Evolutionary conservation across 1,284 basidiomycete genomes (phyloP).

Genomic region (Omphalotus olearius): DNA sequence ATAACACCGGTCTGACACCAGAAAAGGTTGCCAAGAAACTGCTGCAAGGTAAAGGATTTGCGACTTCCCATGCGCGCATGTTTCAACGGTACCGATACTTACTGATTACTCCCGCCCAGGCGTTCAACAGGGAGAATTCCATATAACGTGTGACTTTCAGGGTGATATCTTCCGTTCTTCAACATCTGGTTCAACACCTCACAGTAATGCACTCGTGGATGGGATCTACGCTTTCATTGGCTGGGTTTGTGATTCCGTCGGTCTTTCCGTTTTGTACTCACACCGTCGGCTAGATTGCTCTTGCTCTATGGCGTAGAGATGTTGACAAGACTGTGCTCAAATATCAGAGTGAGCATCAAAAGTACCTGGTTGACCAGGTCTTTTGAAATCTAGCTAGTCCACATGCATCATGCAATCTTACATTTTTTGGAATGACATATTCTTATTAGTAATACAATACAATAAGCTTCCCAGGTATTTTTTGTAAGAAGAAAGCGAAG

Average conservation of each 20-base stretch:
- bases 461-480: background rate
- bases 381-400: background rate
- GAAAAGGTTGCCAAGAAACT: constrained; percentile 47
- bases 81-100: background rate
- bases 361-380: constrained; percentile 25
- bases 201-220: constrained; percentile 59
- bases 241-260: constrained; percentile 7
- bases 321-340: constrained; percentile 29
- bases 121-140: constrained; percentile 65
- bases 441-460: too few relatives aligned
- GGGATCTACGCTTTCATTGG: constrained; percentile 11
- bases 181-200: constrained; percentile 66
- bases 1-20: constrained; percentile 47
- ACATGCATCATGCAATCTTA: background rate
- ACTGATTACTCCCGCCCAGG: constrained; percentile 2
- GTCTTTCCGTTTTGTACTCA: constrained; percentile 1
- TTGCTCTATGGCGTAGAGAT: constrained; percentile 30
- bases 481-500: constrained; percentile 72
- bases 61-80: background rate
- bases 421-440: too few relatives aligned
- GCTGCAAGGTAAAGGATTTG: constrained; percentile 39
- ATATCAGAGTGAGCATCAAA: constrained; percentile 30
- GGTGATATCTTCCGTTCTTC: constrained; percentile 67
- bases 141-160: constrained; percentile 74
- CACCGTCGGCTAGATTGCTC: constrained; percentile 25